These are phyloP conservation scores for Spongispora temasekensis DNA, from an alignment of 1,284 basidiomycete species.

Conservation along the genomic window DNA sequence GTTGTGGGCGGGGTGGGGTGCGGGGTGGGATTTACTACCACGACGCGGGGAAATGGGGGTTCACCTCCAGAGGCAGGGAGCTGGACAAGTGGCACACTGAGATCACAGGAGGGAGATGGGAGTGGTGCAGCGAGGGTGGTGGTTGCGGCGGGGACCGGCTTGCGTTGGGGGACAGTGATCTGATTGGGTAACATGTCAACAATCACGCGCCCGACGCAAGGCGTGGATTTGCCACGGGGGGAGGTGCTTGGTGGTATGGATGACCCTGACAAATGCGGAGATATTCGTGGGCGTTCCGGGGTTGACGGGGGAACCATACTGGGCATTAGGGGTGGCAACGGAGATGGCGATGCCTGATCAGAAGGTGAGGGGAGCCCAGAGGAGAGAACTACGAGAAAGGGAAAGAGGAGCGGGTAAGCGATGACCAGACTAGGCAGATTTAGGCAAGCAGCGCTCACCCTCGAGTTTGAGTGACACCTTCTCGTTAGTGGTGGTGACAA, in stretches of 20 bases:
- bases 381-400: constrained; percentile 23
- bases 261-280: constrained; percentile 19
- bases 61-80: constrained; percentile 20
- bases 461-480: constrained; percentile 14
- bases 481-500: constrained; percentile 12
- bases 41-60: constrained; percentile 45
- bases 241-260: constrained; percentile 22
- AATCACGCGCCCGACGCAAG: constrained; percentile 53
- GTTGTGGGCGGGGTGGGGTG: constrained; percentile 60
- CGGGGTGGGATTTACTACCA: constrained; percentile 56
- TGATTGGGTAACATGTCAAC: constrained; percentile 52
- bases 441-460: constrained; percentile 21
- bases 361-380: constrained; percentile 31
- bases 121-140: background rate
- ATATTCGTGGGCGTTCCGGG: constrained; percentile 33
- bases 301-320: constrained; percentile 24
- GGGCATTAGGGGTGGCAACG: constrained; percentile 27
- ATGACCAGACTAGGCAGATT: constrained; percentile 11
- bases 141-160: background rate
- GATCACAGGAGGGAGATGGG: constrained; percentile 9
- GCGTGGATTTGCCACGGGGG: constrained; percentile 34
- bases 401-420: constrained; percentile 18
- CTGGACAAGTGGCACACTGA: constrained; percentile 24
- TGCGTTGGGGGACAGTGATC: constrained; percentile 21
- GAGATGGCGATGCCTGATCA: constrained; percentile 31